Percentiles rank a stretch among this genome's conserved stretches.
These are phyloP conservation scores for Lumnitzera littorea DNA, from an alignment of 345 rosid species.

Conservation along the genomic window DNA sequence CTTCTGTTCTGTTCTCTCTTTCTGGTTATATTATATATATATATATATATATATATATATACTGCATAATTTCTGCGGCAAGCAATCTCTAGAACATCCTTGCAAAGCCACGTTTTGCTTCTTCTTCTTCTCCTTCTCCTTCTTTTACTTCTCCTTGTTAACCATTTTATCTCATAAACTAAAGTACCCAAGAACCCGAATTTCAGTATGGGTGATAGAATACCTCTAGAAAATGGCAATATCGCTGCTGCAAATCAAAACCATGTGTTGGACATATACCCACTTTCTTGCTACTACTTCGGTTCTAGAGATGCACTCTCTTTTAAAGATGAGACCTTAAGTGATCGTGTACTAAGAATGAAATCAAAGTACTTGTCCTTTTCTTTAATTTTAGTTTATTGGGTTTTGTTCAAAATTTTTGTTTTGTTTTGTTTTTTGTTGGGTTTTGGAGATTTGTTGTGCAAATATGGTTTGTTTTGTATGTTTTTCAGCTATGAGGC, in stretches of 20 bases:
- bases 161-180: no score
- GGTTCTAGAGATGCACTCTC: constrained; percentile 60
- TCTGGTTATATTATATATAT: no score
- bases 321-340: constrained; percentile 38
- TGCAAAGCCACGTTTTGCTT: no score
- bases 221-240: not conserved
- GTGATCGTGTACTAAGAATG: constrained; percentile 59
- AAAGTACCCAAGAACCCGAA: no score
- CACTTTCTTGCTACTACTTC: constrained; percentile 67
- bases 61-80: no score
- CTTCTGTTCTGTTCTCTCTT: no score
- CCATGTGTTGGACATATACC: constrained; percentile 44
- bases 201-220: no score
- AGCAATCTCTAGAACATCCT: no score
- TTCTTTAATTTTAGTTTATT: not conserved
- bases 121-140: no score
- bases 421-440: not conserved
- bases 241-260: constrained; percentile 7
- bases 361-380: constrained; percentile 46
- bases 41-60: no score
- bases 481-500: constrained; percentile 41
- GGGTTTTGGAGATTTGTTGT: not conserved
- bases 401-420: not conserved
- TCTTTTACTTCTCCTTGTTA: no score
- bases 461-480: not conserved